These are phyloP conservation scores for Lactarius pseudohatsudake DNA, from an alignment of 768 basidiomycete genomes.

Conservation along the genomic window DNA sequence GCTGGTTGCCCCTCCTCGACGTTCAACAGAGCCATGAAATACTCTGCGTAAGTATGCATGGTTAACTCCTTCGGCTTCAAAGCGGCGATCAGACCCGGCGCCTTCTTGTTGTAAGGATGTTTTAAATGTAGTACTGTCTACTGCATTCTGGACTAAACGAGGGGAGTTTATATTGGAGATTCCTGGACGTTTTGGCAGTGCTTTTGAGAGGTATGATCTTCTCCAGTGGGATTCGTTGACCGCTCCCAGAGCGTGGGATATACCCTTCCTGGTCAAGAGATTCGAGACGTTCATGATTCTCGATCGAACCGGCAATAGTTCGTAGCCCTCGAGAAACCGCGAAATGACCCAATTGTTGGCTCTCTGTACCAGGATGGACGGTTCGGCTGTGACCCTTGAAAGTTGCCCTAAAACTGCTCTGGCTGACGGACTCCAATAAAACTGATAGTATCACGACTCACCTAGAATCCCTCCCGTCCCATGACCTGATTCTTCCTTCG, in stretches of 20 bases:
- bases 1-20: constrained; percentile 44
- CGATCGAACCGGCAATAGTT: constrained; percentile 12
- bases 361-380: constrained; percentile 11
- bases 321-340: not conserved
- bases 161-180: constrained; percentile 9
- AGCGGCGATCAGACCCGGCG: not conserved
- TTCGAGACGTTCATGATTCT: constrained; percentile 17
- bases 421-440: not conserved
- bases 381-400: constrained; percentile 3
- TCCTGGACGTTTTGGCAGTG: too few species aligned
- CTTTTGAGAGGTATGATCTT: not conserved
- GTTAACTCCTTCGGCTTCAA: not conserved
- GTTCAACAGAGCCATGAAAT: constrained; percentile 14
- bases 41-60: constrained; percentile 11
- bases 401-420: constrained; percentile 7
- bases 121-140: not conserved
- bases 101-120: not conserved
- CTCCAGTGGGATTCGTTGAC: constrained; percentile 8
- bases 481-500: constrained; percentile 8
- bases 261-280: not conserved
- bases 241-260: not conserved
- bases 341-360: not conserved
- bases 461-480: constrained; percentile 11
- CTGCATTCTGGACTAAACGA: not conserved
- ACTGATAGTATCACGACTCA: not conserved